phyloP scores from a whole-genome alignment of 192 early-diverging fungal genomes.

The Pilobolus umbonatus region DNA sequence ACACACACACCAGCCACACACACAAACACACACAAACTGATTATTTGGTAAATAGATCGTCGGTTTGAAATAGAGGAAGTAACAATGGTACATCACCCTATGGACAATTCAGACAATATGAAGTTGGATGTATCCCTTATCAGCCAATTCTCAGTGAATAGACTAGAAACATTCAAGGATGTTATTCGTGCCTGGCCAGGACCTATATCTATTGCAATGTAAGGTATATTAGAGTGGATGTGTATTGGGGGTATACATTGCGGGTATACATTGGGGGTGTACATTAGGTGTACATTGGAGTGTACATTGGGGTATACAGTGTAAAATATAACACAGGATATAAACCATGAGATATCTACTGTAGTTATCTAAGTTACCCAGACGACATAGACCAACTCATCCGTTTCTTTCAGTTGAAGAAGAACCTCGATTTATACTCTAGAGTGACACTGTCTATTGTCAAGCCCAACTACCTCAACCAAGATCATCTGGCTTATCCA shows the following conservation, averaged over 20 bases:
- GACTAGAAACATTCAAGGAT: constrained; percentile 41
- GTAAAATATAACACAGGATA: neutral
- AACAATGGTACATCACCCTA: neutral
- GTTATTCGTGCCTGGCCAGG: constrained; percentile 41
- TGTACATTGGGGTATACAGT: too few species aligned
- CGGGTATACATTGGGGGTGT: too few species aligned
- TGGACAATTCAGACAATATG: neutral
- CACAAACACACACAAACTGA: neutral
- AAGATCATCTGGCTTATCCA: constrained; percentile 38
- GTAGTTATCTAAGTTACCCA: constrained; percentile 40
- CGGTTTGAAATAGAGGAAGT: neutral
- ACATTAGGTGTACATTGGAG: too few species aligned
- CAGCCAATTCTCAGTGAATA: constrained; percentile 50
- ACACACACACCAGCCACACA: neutral
- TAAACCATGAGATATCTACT: neutral
- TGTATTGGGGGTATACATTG: too few species aligned
- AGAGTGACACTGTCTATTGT: constrained; percentile 32
- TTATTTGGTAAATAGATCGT: neutral
- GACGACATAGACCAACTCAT: constrained; percentile 35
- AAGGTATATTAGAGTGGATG: too few species aligned
- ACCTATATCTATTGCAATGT: constrained; percentile 44
- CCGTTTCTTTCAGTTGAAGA: constrained; percentile 31
- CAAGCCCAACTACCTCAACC: constrained; percentile 40
- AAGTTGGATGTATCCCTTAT: constrained; percentile 38
- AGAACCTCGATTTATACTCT: constrained; percentile 19